Conservation (phyloP, 495 filamentous ascomycete genomes). For the Aspergillus asperescens region DNA sequence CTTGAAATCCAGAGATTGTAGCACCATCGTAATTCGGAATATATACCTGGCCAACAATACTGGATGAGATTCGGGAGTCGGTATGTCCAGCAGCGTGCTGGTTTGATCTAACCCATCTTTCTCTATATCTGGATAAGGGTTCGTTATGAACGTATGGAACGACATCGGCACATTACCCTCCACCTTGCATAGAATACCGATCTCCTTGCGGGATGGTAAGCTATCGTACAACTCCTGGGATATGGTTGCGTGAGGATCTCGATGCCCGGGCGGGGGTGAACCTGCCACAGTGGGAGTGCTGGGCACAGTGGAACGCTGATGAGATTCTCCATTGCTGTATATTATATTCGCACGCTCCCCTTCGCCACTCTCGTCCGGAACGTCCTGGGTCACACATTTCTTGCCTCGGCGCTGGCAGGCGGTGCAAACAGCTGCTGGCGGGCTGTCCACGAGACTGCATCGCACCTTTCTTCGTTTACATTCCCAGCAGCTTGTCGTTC, state of each 20-base stretch:
- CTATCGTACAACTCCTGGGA: background rate
- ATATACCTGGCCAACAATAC: conserved; percentile 13
- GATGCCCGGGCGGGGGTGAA: too few relatives aligned
- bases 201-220: conserved; percentile 1
- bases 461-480: conserved; percentile 37
- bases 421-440: conserved; percentile 32
- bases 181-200: background rate
- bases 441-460: conserved; percentile 24
- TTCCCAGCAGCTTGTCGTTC: conserved; percentile 37
- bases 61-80: background rate
- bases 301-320: too few relatives aligned
- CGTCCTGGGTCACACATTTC: conserved; percentile 38
- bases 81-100: background rate
- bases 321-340: too few relatives aligned
- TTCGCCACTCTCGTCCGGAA: conserved; percentile 11
- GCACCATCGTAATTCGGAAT: conserved; percentile 20
- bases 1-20: conserved; percentile 27
- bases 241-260: background rate
- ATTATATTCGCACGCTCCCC: too few relatives aligned
- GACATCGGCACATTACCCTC: background rate
- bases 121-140: background rate
- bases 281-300: too few relatives aligned
- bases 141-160: background rate
- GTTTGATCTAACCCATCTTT: background rate
- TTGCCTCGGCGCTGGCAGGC: conserved; percentile 35